A percentile compares a stretch with the other conserved stretches of the same genome.
Evolutionary conservation across 495 filamentous ascomycete species (phyloP).

Genomic region (Xylaria flabelliformis): DNA sequence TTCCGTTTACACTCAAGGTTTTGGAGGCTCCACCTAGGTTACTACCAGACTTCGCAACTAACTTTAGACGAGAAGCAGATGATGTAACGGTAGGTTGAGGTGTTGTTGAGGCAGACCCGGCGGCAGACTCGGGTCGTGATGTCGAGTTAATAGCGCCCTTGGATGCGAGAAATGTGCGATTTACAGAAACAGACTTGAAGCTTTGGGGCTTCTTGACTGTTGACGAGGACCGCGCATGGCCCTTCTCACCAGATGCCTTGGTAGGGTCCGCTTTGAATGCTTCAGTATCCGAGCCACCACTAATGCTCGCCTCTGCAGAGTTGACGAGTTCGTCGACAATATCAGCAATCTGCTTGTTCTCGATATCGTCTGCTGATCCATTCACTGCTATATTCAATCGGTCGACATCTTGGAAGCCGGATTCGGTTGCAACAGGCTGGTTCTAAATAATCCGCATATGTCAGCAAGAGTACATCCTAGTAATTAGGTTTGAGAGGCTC

Average conservation of each 20-base stretch:
- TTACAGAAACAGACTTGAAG: slow-evolving; percentile 95
- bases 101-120: slow-evolving; percentile 41
- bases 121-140: slow-evolving; percentile 59
- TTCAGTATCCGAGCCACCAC: slow-evolving; percentile 75
- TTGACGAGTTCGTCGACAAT: slow-evolving; percentile 56
- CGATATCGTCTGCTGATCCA: slow-evolving; percentile 53
- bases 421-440: slow-evolving; percentile 30
- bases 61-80: slow-evolving; percentile 53
- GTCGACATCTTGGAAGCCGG: slow-evolving; percentile 53
- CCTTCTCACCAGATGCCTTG: slow-evolving; percentile 59
- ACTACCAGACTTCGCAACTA: slow-evolving; percentile 61
- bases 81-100: slow-evolving; percentile 45
- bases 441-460: slow-evolving; percentile 34
- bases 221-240: slow-evolving; percentile 71
- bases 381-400: slow-evolving; percentile 49
- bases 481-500: background rate
- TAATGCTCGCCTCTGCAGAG: slow-evolving; percentile 63
- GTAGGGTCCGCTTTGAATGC: slow-evolving; percentile 57
- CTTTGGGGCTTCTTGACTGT: slow-evolving; percentile 79
- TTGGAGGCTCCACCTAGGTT: slow-evolving; percentile 51
- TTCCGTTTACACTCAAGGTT: slow-evolving; percentile 60
- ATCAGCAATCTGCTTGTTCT: slow-evolving; percentile 59
- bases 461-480: slow-evolving; percentile 26
- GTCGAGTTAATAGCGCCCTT: slow-evolving; percentile 50
- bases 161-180: slow-evolving; percentile 79